A percentile compares a stretch with the other conserved stretches of the same genome.
These are phyloP conservation scores for Hypoxylon subgilvum DNA, from an alignment of 495 filamentous ascomycete genomes.

Conservation along the genomic window DNA sequence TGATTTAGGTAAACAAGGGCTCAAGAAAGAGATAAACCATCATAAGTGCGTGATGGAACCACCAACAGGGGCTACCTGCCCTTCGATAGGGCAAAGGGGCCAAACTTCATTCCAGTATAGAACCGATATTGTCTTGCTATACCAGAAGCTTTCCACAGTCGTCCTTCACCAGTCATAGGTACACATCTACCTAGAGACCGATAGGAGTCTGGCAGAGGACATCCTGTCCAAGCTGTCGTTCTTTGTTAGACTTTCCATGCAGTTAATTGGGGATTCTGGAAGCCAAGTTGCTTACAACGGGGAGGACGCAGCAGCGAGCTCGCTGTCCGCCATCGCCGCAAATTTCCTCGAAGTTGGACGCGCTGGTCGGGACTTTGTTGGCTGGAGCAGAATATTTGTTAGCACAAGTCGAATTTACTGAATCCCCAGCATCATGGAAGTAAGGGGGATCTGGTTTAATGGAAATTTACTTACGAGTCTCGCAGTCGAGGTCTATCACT, in stretches of 20 bases:
- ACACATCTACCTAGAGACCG: conserved; percentile 24
- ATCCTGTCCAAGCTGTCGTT: conserved; percentile 29
- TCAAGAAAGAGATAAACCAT: no score
- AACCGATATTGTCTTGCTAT: no score
- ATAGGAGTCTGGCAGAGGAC: conserved; percentile 38
- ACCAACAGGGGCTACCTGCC: no score
- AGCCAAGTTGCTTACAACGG: conserved; percentile 30
- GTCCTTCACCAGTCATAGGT: background rate
- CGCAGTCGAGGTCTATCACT: conserved; percentile 56
- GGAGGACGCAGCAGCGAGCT: conserved; percentile 42
- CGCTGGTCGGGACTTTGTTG: conserved; percentile 7
- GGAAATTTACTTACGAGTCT: conserved; percentile 42
- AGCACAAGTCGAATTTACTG: background rate
- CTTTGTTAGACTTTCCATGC: background rate
- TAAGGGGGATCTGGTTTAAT: no score
- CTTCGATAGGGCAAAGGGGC: no score
- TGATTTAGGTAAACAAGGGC: no score
- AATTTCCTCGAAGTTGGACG: conserved; percentile 14
- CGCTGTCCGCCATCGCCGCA: conserved; percentile 31
- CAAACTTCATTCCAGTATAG: no score
- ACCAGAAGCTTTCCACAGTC: background rate
- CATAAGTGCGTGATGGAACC: no score
- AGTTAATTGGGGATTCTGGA: background rate
- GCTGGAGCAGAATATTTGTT: conserved; percentile 21
- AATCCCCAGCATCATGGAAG: no score